Conservation (phyloP, 345 rosid genomes). For the Sisymbrium altissimum region DNA sequence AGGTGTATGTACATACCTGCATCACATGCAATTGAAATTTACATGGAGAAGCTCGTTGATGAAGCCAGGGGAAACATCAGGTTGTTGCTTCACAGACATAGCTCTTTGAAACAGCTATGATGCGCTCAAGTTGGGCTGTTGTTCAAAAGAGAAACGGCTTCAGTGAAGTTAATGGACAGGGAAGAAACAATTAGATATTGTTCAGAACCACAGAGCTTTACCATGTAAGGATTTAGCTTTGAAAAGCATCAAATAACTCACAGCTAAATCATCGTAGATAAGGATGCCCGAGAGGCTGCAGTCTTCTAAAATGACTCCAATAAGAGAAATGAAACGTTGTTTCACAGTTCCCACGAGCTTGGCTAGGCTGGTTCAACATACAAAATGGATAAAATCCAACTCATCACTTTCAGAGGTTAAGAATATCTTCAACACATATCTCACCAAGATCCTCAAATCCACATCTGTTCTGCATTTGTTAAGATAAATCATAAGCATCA, state of each 20-base stretch:
- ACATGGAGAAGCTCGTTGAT: conserved; percentile 83
- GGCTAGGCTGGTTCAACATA: conserved; percentile 57
- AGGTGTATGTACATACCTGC: conserved; percentile 42
- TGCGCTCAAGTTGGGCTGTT: conserved; percentile 79
- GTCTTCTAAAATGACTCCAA: conserved; percentile 82
- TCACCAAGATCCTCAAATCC: conserved; percentile 88
- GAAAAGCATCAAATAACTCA: conserved; percentile 36
- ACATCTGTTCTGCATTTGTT: conserved; percentile 75
- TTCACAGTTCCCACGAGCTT: conserved; percentile 81
- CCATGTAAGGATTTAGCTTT: conserved; percentile 72
- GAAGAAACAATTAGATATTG: neutral
- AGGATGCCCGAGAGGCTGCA: conserved; percentile 59
- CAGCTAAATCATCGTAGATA: conserved; percentile 59
- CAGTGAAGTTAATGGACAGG: neutral
- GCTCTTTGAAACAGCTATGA: conserved; percentile 96
- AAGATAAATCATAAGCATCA: conserved; percentile 3
- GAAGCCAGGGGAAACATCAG: conserved; percentile 62
- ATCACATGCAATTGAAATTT: conserved; percentile 86
- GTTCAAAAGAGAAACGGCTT: conserved; percentile 9
- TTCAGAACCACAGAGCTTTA: too few relatives aligned
- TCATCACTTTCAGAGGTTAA: conserved; percentile 49
- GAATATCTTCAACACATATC: conserved; percentile 92
- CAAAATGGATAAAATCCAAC: neutral
- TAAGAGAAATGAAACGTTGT: conserved; percentile 66
- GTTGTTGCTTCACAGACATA: conserved; percentile 76